Base-by-base conservation (phyloP, 164 flowering plant species). In the Chimonanthus salicifolius region DNA sequence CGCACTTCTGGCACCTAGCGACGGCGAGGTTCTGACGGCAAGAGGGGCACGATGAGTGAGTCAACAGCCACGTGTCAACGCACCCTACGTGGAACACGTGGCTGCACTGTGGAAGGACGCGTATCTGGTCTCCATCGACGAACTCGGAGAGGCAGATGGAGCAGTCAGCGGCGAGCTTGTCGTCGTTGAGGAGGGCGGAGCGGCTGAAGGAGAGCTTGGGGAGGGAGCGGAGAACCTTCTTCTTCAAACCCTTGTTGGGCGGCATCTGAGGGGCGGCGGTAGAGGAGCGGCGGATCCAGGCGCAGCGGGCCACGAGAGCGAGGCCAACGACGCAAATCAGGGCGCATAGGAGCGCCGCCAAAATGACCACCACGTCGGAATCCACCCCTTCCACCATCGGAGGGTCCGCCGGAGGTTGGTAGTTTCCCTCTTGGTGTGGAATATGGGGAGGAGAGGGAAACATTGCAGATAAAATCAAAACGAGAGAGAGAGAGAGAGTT, bases 271-370 rank as follows among this genome's bases (percentile, higher is more conserved):
- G 69, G 72, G 60, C 43, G 63, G 64, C 49, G 64, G 72, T 47
- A 78, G 86, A 71, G 65, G 84, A 63, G 18, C 92, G 88, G 46
- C 96, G 92, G 73, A 87, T 82, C 92, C 96, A 92, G 66, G 91
- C 89, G 88, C 99, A 95, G 54, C 96, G 91, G 3, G 89, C 92
- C 15, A 89, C 91, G 11, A 95, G 94, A 51, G 89, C 82, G 69
- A 95, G 89, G 6, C 98, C 98, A 33, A 95, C 89, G n/a, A 89
- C 87, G 82, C 98, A 92, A 47, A 94, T 87, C 5, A 94, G 80
- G n/a, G 96, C 94, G 77, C 99, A 92, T 74, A 95, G 80, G 44
- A 95, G 88, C 3, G 98, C 89, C 1, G 97, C 96, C 15, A 92
- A 86, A 81, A 95, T 86, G 68, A 95, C 93, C 2, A 93, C 88